Evolutionary conservation across 805 yeast species (phyloP).

Genomic region (Millerago galiae): DNA sequence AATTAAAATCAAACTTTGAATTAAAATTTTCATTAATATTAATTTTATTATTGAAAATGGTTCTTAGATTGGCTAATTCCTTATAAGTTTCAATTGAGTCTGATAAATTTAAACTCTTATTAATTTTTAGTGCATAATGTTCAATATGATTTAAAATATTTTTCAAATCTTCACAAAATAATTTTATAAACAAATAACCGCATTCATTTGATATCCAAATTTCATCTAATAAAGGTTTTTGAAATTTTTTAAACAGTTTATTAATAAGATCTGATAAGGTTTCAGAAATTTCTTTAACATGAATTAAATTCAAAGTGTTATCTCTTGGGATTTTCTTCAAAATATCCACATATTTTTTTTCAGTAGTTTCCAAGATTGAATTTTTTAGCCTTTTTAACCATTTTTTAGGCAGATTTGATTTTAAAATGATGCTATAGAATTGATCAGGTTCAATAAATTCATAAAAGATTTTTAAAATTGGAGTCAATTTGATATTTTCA

Average conservation of each 20-base stretch:
- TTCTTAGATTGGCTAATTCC: conserved; percentile 45
- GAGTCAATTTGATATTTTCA: conserved; percentile 51
- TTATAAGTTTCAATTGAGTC: conserved; percentile 56
- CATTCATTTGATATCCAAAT: conserved; percentile 45
- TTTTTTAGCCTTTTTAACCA: conserved; percentile 36
- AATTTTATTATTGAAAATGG: conserved; percentile 32
- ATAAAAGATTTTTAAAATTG: conserved; percentile 42
- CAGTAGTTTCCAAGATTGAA: conserved; percentile 34
- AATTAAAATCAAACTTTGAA: conserved; percentile 40
- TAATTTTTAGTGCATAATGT: conserved; percentile 28
- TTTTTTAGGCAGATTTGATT: conserved; percentile 33
- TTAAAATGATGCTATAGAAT: conserved; percentile 30
- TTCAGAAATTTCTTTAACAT: conserved; percentile 53
- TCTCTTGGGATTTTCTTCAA: conserved; percentile 53
- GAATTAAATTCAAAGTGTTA: conserved; percentile 43
- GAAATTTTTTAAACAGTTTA: conserved; percentile 51
- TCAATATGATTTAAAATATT: conserved; percentile 45
- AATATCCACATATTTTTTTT: conserved; percentile 35
- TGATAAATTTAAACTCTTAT: conserved; percentile 36
- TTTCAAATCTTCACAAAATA: conserved; percentile 48
- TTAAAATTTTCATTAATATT: conserved; percentile 33
- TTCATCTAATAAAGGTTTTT: conserved; percentile 52
- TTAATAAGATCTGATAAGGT: conserved; percentile 43
- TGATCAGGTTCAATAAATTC: conserved; percentile 44
- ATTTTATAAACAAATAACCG: conserved; percentile 42